Percentiles rank a stretch among this genome's conserved stretches.
phyloP scores from a whole-genome alignment of 306 rosid genomes.

The Bauhinia variegata region DNA sequence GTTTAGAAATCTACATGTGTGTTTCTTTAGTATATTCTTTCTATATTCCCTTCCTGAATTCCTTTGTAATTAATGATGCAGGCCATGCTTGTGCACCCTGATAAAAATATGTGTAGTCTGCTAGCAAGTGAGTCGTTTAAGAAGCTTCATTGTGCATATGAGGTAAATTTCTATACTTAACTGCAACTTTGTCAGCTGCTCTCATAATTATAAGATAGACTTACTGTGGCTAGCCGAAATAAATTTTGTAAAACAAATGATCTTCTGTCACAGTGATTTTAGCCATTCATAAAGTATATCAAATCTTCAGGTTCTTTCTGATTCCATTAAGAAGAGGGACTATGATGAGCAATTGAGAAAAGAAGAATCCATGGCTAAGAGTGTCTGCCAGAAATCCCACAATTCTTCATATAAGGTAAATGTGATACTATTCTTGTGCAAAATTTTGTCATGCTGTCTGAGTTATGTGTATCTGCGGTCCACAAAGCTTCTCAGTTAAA shows the following conservation, averaged over 20 bases:
- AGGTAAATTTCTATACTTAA: conserved; percentile 55
- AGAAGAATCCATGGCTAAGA: conserved; percentile 84
- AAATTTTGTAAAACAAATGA: conserved; percentile 5
- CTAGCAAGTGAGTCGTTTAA: conserved; percentile 91
- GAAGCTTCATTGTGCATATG: conserved; percentile 93
- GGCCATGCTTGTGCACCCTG: conserved; percentile 99
- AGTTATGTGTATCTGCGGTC: conserved; percentile 5
- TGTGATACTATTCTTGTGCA: conserved; percentile 34
- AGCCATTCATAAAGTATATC: conserved; percentile 30
- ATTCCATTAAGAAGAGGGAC: conserved; percentile 75
- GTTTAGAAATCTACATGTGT: background rate
- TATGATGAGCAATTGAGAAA: conserved; percentile 93
- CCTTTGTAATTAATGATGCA: conserved; percentile 29
- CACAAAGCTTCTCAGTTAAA: conserved; percentile 7
- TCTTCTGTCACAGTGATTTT: conserved; percentile 11
- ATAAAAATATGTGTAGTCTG: conserved; percentile 94
- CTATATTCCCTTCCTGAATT: conserved; percentile 1
- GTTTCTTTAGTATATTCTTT: background rate
- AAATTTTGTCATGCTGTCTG: background rate
- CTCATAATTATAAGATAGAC: conserved; percentile 24
- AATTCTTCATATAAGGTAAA: conserved; percentile 72
- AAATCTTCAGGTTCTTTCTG: conserved; percentile 82
- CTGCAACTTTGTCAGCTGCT: conserved; percentile 10
- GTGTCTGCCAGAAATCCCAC: conserved; percentile 86
- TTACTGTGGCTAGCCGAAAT: conserved; percentile 19